Percentiles rank a stretch among this genome's conserved stretches.
Evolutionary conservation across 768 basidiomycete genomes (phyloP).

Genomic region (Podaxis sp.): DNA sequence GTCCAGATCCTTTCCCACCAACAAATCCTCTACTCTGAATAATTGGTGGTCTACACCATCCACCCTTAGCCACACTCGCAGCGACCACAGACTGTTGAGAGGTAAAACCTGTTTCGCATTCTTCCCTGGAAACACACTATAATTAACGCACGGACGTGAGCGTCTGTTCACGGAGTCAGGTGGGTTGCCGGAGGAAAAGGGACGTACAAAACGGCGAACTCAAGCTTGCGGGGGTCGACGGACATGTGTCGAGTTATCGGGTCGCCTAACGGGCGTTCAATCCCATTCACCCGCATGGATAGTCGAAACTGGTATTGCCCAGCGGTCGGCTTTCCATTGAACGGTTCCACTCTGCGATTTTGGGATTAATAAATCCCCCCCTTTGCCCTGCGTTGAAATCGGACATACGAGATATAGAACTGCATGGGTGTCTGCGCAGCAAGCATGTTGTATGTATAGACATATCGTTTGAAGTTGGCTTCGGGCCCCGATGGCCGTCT

Average conservation of each 20-base stretch:
- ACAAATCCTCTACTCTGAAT: slow-evolving; percentile 63
- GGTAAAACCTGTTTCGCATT: slow-evolving; percentile 42
- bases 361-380: background rate
- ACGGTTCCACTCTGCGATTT: slow-evolving; percentile 43
- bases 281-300: slow-evolving; percentile 50
- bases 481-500: slow-evolving; percentile 21
- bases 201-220: slow-evolving; percentile 63
- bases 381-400: background rate
- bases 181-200: background rate
- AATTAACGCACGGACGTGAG: background rate
- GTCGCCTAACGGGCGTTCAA: slow-evolving; percentile 53
- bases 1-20: slow-evolving; percentile 67
- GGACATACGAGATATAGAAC: slow-evolving; percentile 51
- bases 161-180: background rate
- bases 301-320: slow-evolving; percentile 55
- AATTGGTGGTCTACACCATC: slow-evolving; percentile 60
- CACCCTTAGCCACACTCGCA: slow-evolving; percentile 64
- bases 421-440: slow-evolving; percentile 43
- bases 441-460: slow-evolving; percentile 52
- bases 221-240: slow-evolving; percentile 52
- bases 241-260: slow-evolving; percentile 44
- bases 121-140: slow-evolving; percentile 58
- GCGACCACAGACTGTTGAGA: slow-evolving; percentile 48
- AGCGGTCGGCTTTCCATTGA: slow-evolving; percentile 34
- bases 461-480: slow-evolving; percentile 38